These are phyloP conservation scores for Lycium barbarum DNA, from an alignment of 257 asterid species.

Conservation along the genomic window DNA sequence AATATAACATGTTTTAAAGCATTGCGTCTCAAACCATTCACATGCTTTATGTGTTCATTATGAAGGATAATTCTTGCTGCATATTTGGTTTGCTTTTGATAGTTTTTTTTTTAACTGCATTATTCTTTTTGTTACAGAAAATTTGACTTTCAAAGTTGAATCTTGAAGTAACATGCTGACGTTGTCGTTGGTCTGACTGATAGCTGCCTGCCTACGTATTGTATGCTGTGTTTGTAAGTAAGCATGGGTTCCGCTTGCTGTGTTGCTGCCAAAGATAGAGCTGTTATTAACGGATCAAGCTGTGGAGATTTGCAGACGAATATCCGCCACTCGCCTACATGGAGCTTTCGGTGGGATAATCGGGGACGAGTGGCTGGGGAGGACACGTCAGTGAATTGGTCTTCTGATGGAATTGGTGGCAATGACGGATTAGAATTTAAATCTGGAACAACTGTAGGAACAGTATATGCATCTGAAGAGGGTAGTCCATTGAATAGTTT, in stretches of 20 bases:
- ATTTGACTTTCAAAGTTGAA: background rate
- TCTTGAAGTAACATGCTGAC: constrained; percentile 33
- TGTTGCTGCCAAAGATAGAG: constrained; percentile 80
- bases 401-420: constrained; percentile 52
- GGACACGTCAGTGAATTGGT: constrained; percentile 69
- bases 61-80: background rate
- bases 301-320: constrained; percentile 70
- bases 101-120: background rate
- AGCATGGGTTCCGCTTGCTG: constrained; percentile 98
- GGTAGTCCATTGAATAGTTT: constrained; percentile 81
- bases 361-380: constrained; percentile 94
- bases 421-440: constrained; percentile 56
- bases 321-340: constrained; percentile 75
- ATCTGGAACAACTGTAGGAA: constrained; percentile 63
- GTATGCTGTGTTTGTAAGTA: constrained; percentile 43
- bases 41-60: background rate
- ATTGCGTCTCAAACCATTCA: background rate
- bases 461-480: constrained; percentile 78
- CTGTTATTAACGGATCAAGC: constrained; percentile 63
- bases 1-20: background rate
- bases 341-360: constrained; percentile 98
- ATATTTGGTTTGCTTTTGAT: background rate
- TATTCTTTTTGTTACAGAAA: background rate
- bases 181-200: constrained; percentile 27
- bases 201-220: constrained; percentile 30